Conservation (phyloP, 768 basidiomycete species). For the Boletus subparvulus region DNA sequence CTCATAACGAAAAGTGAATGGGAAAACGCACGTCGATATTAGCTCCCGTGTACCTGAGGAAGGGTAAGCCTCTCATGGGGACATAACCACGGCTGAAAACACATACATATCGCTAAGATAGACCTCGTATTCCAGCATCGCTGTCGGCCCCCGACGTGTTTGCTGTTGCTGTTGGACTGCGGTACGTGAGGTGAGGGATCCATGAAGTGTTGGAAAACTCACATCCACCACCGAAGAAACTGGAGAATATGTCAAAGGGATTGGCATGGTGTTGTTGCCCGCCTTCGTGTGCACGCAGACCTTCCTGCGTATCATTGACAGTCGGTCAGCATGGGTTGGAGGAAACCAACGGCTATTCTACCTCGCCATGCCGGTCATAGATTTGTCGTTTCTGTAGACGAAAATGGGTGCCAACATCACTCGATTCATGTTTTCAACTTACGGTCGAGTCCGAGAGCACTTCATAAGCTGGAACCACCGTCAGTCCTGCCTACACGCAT, state of each 20-base stretch:
- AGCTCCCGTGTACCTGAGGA: slow-evolving; percentile 72
- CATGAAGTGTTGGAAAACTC: slow-evolving; percentile 28
- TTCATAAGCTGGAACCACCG: slow-evolving; percentile 70
- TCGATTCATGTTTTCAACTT: slow-evolving; percentile 21
- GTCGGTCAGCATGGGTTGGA: slow-evolving; percentile 2
- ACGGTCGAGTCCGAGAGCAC: slow-evolving; percentile 86
- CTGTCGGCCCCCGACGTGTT: slow-evolving; percentile 71
- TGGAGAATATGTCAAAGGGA: slow-evolving; percentile 93
- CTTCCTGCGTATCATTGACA: slow-evolving; percentile 55
- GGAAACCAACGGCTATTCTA: slow-evolving; percentile 26
- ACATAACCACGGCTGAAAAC: neutral
- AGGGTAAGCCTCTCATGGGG: slow-evolving; percentile 2
- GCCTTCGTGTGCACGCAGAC: slow-evolving; percentile 86
- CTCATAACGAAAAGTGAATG: neutral
- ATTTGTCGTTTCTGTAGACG: slow-evolving; percentile 77
- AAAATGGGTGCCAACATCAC: neutral
- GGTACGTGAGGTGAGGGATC: neutral
- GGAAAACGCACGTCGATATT: slow-evolving; percentile 69
- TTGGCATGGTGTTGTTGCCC: slow-evolving; percentile 76
- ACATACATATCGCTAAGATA: slow-evolving; percentile 79
- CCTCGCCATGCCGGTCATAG: slow-evolving; percentile 93
- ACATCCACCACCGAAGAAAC: slow-evolving; percentile 87
- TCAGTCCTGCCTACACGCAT: slow-evolving; percentile 4
- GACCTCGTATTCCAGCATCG: slow-evolving; percentile 82
- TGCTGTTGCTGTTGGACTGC: slow-evolving; percentile 49